These are phyloP conservation scores for Aspergillus wentii DNA, from an alignment of 495 filamentous ascomycete genomes.

Conservation along the genomic window DNA sequence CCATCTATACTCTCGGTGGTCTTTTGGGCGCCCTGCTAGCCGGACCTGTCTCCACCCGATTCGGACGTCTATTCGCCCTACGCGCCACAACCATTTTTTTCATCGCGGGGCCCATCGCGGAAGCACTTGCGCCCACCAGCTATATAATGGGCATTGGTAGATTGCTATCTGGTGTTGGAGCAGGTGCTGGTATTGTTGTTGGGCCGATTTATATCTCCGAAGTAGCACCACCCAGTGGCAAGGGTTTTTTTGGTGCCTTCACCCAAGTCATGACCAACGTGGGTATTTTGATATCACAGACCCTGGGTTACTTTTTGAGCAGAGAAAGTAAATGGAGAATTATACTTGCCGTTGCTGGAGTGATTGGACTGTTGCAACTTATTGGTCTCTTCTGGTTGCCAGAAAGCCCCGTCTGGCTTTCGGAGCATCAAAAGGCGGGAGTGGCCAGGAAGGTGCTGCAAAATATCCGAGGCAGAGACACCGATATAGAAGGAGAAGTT, in stretches of 20 bases:
- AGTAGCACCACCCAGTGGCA: slow-evolving; percentile 69
- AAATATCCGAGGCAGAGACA: slow-evolving; percentile 64
- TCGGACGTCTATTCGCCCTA: slow-evolving; percentile 71
- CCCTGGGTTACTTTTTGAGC: slow-evolving; percentile 82
- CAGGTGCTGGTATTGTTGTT: slow-evolving; percentile 85
- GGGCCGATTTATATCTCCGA: slow-evolving; percentile 95
- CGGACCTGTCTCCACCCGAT: slow-evolving; percentile 64
- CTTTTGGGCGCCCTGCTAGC: slow-evolving; percentile 75
- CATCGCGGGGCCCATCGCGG: slow-evolving; percentile 66
- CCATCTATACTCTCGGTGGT: slow-evolving; percentile 89
- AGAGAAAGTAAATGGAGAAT: slow-evolving; percentile 72
- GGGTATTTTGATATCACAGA: slow-evolving; percentile 83
- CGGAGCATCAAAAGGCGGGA: slow-evolving; percentile 56
- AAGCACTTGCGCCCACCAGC: slow-evolving; percentile 66
- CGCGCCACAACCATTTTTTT: slow-evolving; percentile 70
- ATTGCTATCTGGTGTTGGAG: slow-evolving; percentile 74
- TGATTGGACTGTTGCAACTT: slow-evolving; percentile 60
- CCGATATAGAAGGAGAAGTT: slow-evolving; percentile 71
- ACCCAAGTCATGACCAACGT: slow-evolving; percentile 93
- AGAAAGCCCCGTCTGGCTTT: slow-evolving; percentile 84
- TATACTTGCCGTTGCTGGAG: slow-evolving; percentile 70
- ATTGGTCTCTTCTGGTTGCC: slow-evolving; percentile 65
- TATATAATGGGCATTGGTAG: slow-evolving; percentile 64
- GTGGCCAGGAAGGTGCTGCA: slow-evolving; percentile 63
- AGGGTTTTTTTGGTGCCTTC: slow-evolving; percentile 83